These are phyloP conservation scores for Phycomyces blakesleeanus DNA, from an alignment of 192 early-diverging fungal genomes.

Conservation along the genomic window DNA sequence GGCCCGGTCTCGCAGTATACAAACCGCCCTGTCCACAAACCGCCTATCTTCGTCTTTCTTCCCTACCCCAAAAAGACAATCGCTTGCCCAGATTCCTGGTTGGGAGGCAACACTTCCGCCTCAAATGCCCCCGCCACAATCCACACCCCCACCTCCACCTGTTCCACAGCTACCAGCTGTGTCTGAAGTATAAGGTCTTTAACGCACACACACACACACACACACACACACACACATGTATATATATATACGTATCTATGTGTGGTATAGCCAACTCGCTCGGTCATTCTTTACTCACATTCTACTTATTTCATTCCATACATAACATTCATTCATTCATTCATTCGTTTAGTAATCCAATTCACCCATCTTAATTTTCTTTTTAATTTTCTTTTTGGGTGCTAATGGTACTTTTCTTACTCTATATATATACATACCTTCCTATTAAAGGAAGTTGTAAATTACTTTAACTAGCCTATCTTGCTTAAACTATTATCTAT, in stretches of 20 bases:
- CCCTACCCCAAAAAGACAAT: constrained; percentile 3
- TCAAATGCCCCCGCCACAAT: constrained; percentile 26
- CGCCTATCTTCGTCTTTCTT: neutral
- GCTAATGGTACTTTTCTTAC: neutral
- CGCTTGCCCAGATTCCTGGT: constrained; percentile 19
- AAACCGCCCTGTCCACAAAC: too few relatives aligned
- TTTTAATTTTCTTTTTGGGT: neutral
- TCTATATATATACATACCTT: too few relatives aligned
- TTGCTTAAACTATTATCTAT: too few relatives aligned
- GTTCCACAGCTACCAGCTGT: constrained; percentile 14
- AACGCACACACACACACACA: neutral
- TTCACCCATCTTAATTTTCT: neutral
- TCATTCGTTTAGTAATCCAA: too few relatives aligned
- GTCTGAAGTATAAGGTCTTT: constrained; percentile 10
- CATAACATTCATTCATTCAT: too few relatives aligned
- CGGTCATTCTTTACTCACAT: too few relatives aligned
- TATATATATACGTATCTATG: neutral
- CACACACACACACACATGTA: neutral
- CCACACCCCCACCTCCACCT: constrained; percentile 25
- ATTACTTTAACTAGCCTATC: too few relatives aligned
- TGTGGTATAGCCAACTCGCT: too few relatives aligned
- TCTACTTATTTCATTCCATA: too few relatives aligned
- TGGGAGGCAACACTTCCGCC: constrained; percentile 26
- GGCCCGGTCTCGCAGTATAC: too few relatives aligned
- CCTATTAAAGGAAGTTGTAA: too few relatives aligned